Evolutionary conservation across 768 basidiomycete species (phyloP).

Genomic region (Clathrus columnatus): DNA sequence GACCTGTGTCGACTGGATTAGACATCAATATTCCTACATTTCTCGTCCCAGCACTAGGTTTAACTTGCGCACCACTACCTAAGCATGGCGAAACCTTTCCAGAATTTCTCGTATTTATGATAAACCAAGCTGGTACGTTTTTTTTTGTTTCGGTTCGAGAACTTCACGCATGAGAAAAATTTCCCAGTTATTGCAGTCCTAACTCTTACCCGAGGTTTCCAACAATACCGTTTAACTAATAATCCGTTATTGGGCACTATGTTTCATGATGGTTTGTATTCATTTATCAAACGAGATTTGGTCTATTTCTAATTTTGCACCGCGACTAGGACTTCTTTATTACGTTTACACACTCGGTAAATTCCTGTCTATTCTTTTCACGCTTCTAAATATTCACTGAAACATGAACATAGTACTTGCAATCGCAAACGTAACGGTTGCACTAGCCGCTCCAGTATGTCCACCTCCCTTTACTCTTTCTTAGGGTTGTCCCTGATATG

Average conservation of each 20-base stretch:
- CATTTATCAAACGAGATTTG: background rate
- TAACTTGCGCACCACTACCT: conserved; percentile 2
- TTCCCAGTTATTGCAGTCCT: background rate
- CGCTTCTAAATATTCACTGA: background rate
- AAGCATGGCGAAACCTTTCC: background rate
- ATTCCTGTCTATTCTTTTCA: background rate
- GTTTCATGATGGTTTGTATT: conserved; percentile 6
- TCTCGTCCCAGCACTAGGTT: background rate
- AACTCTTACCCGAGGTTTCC: background rate
- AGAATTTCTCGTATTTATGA: conserved; percentile 7
- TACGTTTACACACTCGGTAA: conserved; percentile 5
- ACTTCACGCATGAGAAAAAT: background rate
- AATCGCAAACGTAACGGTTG: background rate
- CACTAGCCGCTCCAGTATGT: background rate
- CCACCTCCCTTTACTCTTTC: background rate
- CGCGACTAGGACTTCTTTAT: conserved; percentile 3
- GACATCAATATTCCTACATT: conserved; percentile 2
- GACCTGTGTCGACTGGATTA: too few species aligned
- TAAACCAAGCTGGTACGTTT: conserved; percentile 1
- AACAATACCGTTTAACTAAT: background rate
- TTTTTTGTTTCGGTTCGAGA: background rate
- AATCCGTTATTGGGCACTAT: background rate
- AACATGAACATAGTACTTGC: background rate
- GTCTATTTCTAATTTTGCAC: background rate
- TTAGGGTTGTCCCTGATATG: background rate